These are phyloP conservation scores for Apiotrichum gracile DNA, from an alignment of 1,284 basidiomycete genomes.

Conservation along the genomic window DNA sequence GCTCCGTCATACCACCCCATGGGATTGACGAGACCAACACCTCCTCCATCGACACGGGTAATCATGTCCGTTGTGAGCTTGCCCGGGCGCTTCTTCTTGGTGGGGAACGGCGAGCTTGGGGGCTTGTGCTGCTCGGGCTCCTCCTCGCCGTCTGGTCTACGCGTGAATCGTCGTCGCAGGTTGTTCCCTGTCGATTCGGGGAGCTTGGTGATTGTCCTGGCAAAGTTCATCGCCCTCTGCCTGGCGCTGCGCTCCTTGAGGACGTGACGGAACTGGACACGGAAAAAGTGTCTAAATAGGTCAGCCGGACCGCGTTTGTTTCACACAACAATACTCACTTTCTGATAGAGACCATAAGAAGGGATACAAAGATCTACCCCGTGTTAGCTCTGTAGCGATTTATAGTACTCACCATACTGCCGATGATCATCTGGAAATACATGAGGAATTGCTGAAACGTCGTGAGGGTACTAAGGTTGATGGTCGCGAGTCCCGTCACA, in stretches of 20 bases:
- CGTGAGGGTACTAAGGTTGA: conserved; percentile 49
- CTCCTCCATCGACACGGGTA: conserved; percentile 64
- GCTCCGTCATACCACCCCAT: conserved; percentile 53
- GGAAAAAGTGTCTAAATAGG: conserved; percentile 62
- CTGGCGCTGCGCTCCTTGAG: conserved; percentile 50
- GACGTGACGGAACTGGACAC: conserved; percentile 63
- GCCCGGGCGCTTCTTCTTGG: conserved; percentile 37
- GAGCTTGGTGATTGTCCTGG: conserved; percentile 30
- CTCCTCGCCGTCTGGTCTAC: background rate
- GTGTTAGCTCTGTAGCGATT: background rate
- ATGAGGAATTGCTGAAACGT: conserved; percentile 51
- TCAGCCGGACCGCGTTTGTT: background rate
- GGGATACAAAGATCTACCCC: conserved; percentile 40
- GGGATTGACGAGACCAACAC: conserved; percentile 74
- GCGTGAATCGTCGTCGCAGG: conserved; percentile 27
- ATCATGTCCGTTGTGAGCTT: conserved; percentile 75
- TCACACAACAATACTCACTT: conserved; percentile 21
- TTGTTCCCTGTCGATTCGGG: conserved; percentile 20
- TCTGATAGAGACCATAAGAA: conserved; percentile 47
- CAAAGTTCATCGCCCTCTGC: conserved; percentile 18
- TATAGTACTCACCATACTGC: conserved; percentile 36
- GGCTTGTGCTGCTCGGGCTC: too few species aligned
- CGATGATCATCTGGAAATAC: conserved; percentile 46
- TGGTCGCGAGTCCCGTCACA: conserved; percentile 51
- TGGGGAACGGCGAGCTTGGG: background rate